Base-by-base conservation (phyloP, 768 basidiomycete genomes). In the Chalciporus pseudorubinellus region DNA sequence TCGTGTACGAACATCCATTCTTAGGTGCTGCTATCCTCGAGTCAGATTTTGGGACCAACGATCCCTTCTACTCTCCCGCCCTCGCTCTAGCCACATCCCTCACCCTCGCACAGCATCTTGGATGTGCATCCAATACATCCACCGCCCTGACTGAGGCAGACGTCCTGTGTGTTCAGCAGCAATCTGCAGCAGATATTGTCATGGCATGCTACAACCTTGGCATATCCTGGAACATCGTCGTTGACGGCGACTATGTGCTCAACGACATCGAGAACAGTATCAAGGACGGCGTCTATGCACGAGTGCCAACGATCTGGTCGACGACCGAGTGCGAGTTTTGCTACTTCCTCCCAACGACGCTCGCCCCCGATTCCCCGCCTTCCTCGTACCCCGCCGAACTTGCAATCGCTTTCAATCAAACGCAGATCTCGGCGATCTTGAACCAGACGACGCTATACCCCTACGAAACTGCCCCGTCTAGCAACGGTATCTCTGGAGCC, bases 241-340 rank as follows among this genome's bases (percentile, higher is more conserved):
- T 58, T 14, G 56, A 64, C 12, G 57, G 62, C 3, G 57, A 60
- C 28, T 50, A 54, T 33, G 43, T 58, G 19, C 55, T 63, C 22
- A 46, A 46, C 10, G 55, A 60, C 33, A 56, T 58, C 14, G 29
- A 29, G 9, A 19, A 39, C 14, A 60, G 58, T 41, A 56, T 64
- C 41, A 48, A 24, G 33, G 52, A 55, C 2, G 53, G 58, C 5
- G 24, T 46, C 2, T 65, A 57, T 28, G 48, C 53, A 2, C 57
- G 40, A 7, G 48, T 62, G 12, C 57, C 57, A 3, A 59, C 50
- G 5, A 46, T 62, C 40, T 62, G 59, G 59, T 44, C 59, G 11
- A 41, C 26, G 16, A 52, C 40, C 20, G 46, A 61, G 42, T 62
- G 63, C 44, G 59, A 62, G 2, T 10, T 0, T 6, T 64, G 60